phyloP scores from a whole-genome alignment of 768 basidiomycete genomes.

The Hericium coralloides region DNA sequence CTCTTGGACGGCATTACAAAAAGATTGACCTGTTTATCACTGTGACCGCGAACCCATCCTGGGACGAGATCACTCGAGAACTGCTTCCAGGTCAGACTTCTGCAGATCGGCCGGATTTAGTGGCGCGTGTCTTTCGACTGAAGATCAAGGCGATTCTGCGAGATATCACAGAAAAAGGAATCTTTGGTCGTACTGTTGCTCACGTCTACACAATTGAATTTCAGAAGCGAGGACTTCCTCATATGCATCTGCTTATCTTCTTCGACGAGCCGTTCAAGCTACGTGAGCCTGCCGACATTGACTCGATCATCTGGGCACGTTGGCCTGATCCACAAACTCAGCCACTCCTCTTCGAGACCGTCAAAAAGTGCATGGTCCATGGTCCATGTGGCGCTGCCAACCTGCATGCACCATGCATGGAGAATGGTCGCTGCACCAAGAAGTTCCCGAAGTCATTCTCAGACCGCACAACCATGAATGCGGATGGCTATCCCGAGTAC shows the following conservation, averaged over 20 bases:
- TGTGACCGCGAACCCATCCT: background rate
- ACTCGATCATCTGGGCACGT: slow-evolving; percentile 31
- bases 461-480: slow-evolving; percentile 24
- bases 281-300: slow-evolving; percentile 26
- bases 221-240: slow-evolving; percentile 48
- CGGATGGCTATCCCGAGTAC: slow-evolving; percentile 34
- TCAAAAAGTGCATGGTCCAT: slow-evolving; percentile 39
- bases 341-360: slow-evolving; percentile 30
- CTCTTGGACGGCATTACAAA: slow-evolving; percentile 27
- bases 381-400: slow-evolving; percentile 33
- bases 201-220: slow-evolving; percentile 47
- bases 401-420: slow-evolving; percentile 31
- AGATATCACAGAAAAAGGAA: slow-evolving; percentile 25
- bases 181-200: slow-evolving; percentile 34
- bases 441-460: slow-evolving; percentile 34
- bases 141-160: slow-evolving; percentile 28
- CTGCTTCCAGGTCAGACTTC: slow-evolving; percentile 31
- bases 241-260: slow-evolving; percentile 43
- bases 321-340: slow-evolving; percentile 32
- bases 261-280: slow-evolving; percentile 27
- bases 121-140: slow-evolving; percentile 34
- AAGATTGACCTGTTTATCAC: slow-evolving; percentile 33
- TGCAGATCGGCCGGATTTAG: slow-evolving; percentile 38
- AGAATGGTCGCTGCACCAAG: slow-evolving; percentile 32
- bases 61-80: slow-evolving; percentile 24